Base-by-base conservation (phyloP, 257 asterid species). In the Petunia secreta region DNA sequence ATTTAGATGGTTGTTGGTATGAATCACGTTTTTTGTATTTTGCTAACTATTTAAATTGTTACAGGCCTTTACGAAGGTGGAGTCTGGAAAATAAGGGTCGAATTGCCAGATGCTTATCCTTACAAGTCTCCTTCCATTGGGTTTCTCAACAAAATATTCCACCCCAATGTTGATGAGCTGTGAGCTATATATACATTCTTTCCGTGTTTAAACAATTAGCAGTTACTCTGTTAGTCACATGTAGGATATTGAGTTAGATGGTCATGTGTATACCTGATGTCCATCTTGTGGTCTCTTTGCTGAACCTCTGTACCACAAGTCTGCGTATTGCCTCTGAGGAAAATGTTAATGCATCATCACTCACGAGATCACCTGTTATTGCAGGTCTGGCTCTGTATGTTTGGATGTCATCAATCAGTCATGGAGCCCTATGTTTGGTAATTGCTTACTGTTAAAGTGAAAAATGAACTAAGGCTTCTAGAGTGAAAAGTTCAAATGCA, bases 351-450 rank as follows among this genome's bases (percentile, higher is more conserved):
- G 62, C 77, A 50, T 34, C 8, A 34, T 71, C 14, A 13, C 46
- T 73, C 62, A 73, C 6, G 34, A 34, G 62, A 73, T 73, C 77
- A 34, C 34, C 77, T 73, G 77, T 38, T 50, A 63, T 63, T 75
- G 71, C 84, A 93, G 97, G 88, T 93, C 98, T 5, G 97, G 98
- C 75, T 94, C 96, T 9, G 97, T 92, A n/a, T 91, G 98, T 89
- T 91, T 92, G 93, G 96, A 94, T 84, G 97, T 92, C 78, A 94
- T 93, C 75, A 93, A 94, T 86, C 98, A 94, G 85, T 91, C 98
- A 68, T 93, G 98, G 98, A 94, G 98, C 80, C 98, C 98, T 75
- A 93, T 93, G 98, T 91, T 89, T 64, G 98, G 98, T 93, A 89
- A 81, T 90, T 77, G 57, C 10, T 0, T 79, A 48, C 67, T 43